Evolutionary conservation across 208 protist species (phyloP), one percentile per base, ranked within the genome.

Genomic region (Angomonas deanei): DNA sequence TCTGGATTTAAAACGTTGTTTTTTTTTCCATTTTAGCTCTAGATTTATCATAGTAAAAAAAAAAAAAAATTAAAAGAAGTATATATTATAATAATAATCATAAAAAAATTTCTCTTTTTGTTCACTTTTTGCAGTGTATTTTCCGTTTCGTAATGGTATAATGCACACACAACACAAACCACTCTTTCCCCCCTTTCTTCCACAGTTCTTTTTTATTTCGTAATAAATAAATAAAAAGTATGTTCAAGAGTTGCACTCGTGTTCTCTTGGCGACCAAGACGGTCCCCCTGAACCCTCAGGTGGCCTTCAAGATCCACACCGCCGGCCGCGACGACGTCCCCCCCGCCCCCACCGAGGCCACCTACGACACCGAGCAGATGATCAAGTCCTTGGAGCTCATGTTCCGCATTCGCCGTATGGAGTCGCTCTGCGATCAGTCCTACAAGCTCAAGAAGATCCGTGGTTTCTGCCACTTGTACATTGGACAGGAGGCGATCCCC

Each of bases 381-480:
- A 91, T 90, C 69, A 72, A 86, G 67, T 49, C 48, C 24, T 96
- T 96, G 54, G 77, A 74, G 33, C 69, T 91, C 57, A 98, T 98
- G 96, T 81, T 89, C 53, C 70, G 80, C 33, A 97, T 98, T 62
- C 88, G 97, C 59, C 91, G 96, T 57, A 97, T 98, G 78, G 97
- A 99, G 76, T 88, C 84, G 13, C 84, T 88, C 54, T 83, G 87
- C 50, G 97, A 98, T 72, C 86, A 96, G 67, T 92, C 96, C 57
- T 99, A 99, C 85, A 99, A 99, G 78, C 78, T 88, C 23, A 92
- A 95, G 80, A 85, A 93, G 63, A 98, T 99, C 64, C 86, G 94
- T 55, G 98, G 98, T 61, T 99, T 99, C 79, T 98, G 96, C 83
- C 98, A 99, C 69, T 82, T 99, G 23, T 99, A 99, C 85, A 97